phyloP scores from a whole-genome alignment of 371 early-diverging fungal genomes.

The Neoconidiobolus thromboides region DNA sequence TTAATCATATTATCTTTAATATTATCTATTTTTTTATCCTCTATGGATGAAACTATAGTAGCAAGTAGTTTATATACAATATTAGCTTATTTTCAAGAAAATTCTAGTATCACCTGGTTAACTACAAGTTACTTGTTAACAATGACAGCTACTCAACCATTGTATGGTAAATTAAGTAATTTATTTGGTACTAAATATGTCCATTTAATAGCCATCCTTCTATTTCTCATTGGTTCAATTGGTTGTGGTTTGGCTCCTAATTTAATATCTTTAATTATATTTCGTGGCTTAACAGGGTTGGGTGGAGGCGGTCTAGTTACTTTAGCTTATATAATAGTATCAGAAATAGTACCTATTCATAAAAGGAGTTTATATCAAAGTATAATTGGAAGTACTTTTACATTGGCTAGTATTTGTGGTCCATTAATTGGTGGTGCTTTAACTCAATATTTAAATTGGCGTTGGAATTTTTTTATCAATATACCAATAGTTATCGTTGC shows the following conservation, averaged over 20 bases:
- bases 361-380: background rate
- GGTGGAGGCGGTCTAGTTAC: background rate
- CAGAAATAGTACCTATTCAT: background rate
- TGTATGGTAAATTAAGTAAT: background rate
- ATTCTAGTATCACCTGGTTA: background rate
- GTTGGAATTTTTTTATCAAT: background rate
- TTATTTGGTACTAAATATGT: background rate
- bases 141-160: background rate
- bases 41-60: background rate
- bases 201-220: background rate
- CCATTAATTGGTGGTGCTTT: background rate
- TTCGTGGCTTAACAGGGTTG: background rate
- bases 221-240: background rate
- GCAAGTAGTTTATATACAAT: background rate
- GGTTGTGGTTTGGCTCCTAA: background rate
- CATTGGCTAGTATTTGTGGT: background rate
- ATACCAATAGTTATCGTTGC: background rate
- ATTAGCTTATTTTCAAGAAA: background rate
- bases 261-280: background rate
- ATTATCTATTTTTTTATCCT: background rate
- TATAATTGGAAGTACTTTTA: background rate
- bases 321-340: background rate
- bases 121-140: background rate
- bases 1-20: background rate
- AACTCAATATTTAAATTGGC: background rate